Evolutionary conservation across 176 grass and related monocot species (phyloP), one percentile per base, ranked within the genome.

Genomic region (Rhynchospora tenuis): DNA sequence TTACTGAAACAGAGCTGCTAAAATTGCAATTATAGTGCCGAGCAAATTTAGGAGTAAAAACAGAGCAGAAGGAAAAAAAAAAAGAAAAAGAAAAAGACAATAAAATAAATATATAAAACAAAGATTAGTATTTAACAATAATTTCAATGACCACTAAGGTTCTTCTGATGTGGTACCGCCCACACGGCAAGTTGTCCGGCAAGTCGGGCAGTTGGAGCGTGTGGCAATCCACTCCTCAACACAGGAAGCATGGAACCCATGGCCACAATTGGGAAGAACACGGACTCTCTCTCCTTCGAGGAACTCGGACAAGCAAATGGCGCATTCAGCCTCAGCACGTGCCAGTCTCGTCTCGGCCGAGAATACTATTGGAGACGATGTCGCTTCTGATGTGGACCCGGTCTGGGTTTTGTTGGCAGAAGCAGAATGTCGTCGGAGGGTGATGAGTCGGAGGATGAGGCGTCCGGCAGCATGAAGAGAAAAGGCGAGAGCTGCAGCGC

Each of bases 391-490:
- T 2, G 31, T 3, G 10, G 8, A 57, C n/a, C 13, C 27, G 4
- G 10, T 31, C 4, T 52, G 44, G 10, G 80, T 59, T 85, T 95
- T 95, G 7, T 86, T 64, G 45, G 62, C 1, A 3, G 27, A 33
- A 48, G 59, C 14, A 27, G 55, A 60, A 29, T 42, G 65, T 29
- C 84, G 86, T 19, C 88, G 83, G 46, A 43, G 85, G 15, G 80
- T 51, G 29, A 88, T 47, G 52, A 81, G 74, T 67, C 89, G 86
- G 64, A 93, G 76, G 83, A 95, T 73, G 82, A 87, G 47, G 59
- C 96, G 96, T 5, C 75, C 86, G 23, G 85, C 86, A 17, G 96
- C 96, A 51, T 99, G 96, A 64, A 99, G 96, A 52, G 86, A 83
- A 86, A 93, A 91, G 83, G 91, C 96, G 76, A 95, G 84, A 74